Evolutionary conservation across 306 rosid species (phyloP).

Genomic region (Quercus dentata): DNA sequence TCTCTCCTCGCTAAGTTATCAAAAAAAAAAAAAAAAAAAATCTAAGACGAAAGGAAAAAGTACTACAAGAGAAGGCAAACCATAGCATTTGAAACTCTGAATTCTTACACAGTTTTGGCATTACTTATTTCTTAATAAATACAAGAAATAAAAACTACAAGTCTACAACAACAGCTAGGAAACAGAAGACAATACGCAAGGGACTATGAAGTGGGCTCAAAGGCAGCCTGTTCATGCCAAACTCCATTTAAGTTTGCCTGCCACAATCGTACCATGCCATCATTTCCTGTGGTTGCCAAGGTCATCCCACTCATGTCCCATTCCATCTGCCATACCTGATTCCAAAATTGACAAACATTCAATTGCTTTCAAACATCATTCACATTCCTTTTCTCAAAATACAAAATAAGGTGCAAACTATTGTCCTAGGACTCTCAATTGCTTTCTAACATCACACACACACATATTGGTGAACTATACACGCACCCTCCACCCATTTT

Average conservation of each 20-base stretch:
- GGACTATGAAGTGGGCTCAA: slow-evolving; percentile 64
- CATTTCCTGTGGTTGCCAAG: slow-evolving; percentile 78
- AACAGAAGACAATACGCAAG: neutral
- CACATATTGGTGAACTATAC: too few species aligned
- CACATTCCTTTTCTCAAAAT: neutral
- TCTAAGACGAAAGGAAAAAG: too few species aligned
- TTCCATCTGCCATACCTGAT: slow-evolving; percentile 92
- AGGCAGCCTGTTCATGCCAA: slow-evolving; percentile 88
- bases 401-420: neutral
- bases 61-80: too few species aligned
- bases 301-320: slow-evolving; percentile 99
- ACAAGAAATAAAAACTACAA: neutral
- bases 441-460: neutral
- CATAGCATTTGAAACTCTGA: too few species aligned
- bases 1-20: too few species aligned
- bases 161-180: neutral
- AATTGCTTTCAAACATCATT: neutral
- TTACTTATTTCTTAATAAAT: neutral
- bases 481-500: too few species aligned
- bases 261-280: slow-evolving; percentile 80
- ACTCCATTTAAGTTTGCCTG: slow-evolving; percentile 79
- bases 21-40: too few species aligned
- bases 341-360: slow-evolving; percentile 12
- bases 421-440: neutral
- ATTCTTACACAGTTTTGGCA: neutral